These are phyloP conservation scores for Phytophthora crassamura DNA, from an alignment of 352 stramenopile genomes.

Conservation along the genomic window DNA sequence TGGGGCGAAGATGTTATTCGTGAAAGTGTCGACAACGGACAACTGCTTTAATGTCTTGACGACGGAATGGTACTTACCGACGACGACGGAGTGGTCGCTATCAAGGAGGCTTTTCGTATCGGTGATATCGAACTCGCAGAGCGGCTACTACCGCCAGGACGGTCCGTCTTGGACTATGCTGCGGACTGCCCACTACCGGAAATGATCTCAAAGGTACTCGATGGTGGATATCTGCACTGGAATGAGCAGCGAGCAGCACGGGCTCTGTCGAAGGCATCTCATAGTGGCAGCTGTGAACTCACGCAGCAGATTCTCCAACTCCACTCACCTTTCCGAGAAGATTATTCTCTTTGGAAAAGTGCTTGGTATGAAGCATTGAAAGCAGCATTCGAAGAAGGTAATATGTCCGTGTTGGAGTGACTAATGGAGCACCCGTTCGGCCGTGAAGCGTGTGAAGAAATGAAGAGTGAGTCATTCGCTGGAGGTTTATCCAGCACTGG, in stretches of 20 bases:
- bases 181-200: not conserved
- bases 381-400: not conserved
- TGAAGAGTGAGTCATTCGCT: too few species aligned
- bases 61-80: not conserved
- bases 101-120: slow-evolving; percentile 6
- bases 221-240: slow-evolving; percentile 7
- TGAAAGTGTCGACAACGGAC: slow-evolving; percentile 14
- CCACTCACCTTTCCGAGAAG: slow-evolving; percentile 4
- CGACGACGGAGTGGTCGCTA: not conserved
- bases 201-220: slow-evolving; percentile 3
- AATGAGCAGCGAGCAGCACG: not conserved
- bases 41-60: not conserved
- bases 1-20: too few species aligned
- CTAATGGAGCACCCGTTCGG: not conserved
- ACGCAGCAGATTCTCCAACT: slow-evolving; percentile 12
- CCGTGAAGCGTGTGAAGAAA: not conserved
- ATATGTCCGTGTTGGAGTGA: not conserved
- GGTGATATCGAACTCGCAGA: slow-evolving; percentile 1
- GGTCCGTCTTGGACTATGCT: slow-evolving; percentile 2
- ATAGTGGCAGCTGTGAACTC: not conserved
- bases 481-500: too few species aligned
- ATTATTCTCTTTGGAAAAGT: not conserved
- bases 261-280: not conserved
- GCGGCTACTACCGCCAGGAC: not conserved
- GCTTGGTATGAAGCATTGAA: not conserved